Percentiles rank a stretch among this genome's conserved stretches.
Evolutionary conservation across 768 basidiomycete species (phyloP).

Genomic region (Coprinopsis cinerea): DNA sequence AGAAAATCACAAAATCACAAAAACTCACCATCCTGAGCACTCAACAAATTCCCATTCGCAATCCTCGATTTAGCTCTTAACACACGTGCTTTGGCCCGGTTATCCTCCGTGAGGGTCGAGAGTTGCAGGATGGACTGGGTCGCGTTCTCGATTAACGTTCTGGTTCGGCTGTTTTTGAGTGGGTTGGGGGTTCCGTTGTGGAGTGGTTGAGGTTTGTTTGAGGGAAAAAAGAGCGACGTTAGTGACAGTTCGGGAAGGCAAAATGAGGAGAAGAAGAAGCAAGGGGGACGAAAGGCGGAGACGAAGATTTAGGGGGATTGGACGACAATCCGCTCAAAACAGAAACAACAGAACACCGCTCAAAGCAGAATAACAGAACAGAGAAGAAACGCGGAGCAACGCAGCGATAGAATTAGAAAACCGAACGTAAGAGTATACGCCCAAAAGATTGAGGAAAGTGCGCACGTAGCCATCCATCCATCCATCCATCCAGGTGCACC

Average conservation of each 20-base stretch:
- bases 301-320: neutral
- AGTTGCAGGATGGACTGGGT: slow-evolving; percentile 66
- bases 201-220: neutral
- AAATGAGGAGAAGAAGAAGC: slow-evolving; percentile 11
- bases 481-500: too few species aligned
- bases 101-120: slow-evolving; percentile 43
- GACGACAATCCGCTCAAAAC: neutral
- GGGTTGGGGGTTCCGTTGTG: neutral
- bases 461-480: too few species aligned
- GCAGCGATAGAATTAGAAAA: too few species aligned
- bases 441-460: too few species aligned
- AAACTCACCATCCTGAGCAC: slow-evolving; percentile 58
- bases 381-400: too few species aligned
- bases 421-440: too few species aligned
- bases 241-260: neutral
- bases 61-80: slow-evolving; percentile 62
- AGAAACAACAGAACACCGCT: neutral
- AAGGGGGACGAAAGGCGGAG: slow-evolving; percentile 7
- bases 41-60: slow-evolving; percentile 51
- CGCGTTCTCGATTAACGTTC: slow-evolving; percentile 65
- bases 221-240: neutral
- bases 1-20: neutral
- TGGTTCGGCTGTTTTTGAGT: slow-evolving; percentile 41
- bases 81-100: slow-evolving; percentile 54
- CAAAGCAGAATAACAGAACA: neutral